Percentiles rank a stretch among this genome's conserved stretches.
Evolutionary conservation across 2,329 filamentous ascomycete genomes (phyloP).

Genomic region (Celoporthe dispersa): DNA sequence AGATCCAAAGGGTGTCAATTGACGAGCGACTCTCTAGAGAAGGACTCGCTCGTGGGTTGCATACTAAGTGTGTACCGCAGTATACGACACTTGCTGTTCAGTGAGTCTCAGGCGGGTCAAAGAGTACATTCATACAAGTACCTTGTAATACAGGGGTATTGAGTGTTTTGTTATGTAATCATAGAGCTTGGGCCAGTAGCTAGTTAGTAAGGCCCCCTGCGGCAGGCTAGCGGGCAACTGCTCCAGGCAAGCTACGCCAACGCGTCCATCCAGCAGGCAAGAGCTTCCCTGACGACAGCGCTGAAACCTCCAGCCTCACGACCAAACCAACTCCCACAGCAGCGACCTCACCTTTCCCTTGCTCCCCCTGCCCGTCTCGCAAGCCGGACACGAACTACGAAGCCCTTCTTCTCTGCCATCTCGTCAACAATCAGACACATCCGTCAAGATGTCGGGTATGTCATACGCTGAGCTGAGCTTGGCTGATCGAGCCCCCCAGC

Average conservation of each 20-base stretch:
- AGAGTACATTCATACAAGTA: background rate
- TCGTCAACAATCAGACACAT: constrained; percentile 2
- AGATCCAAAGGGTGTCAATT: background rate
- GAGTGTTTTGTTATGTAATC: constrained; percentile 19
- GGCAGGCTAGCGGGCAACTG: constrained; percentile 25
- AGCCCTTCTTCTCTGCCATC: background rate
- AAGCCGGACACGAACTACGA: background rate
- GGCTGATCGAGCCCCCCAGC: constrained; percentile 18
- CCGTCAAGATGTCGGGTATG: constrained; percentile 58
- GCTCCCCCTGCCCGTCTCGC: background rate
- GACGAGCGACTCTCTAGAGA: background rate
- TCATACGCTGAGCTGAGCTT: constrained; percentile 30
- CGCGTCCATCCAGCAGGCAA: constrained; percentile 40
- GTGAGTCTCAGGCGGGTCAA: background rate
- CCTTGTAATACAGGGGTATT: background rate
- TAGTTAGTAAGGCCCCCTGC: background rate
- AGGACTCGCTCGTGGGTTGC: background rate
- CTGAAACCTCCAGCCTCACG: constrained; percentile 10
- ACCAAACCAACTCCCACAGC: constrained; percentile 31
- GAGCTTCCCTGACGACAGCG: constrained; percentile 34
- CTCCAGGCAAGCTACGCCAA: constrained; percentile 55
- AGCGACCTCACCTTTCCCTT: constrained; percentile 12
- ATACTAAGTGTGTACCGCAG: background rate
- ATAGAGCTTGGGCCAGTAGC: constrained; percentile 15
- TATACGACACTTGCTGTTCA: background rate